phyloP scores from a whole-genome alignment of 345 rosid genomes.

The Kernera saxatilis region DNA sequence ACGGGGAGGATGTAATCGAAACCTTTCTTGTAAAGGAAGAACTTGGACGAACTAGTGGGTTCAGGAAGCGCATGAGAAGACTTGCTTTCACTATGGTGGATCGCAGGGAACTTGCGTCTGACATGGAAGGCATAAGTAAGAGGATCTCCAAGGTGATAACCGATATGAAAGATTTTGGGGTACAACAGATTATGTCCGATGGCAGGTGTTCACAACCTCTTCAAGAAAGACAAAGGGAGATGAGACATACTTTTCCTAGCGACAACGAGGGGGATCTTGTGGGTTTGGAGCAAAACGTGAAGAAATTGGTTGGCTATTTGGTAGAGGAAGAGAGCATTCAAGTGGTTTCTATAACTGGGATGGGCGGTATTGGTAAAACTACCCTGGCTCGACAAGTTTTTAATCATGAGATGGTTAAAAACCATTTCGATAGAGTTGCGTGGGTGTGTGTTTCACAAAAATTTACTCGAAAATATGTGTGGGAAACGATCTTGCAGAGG shows the following conservation, averaged over 20 bases:
- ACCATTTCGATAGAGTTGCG: slow-evolving; percentile 15
- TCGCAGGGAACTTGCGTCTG: neutral
- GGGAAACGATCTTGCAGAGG: slow-evolving; percentile 22
- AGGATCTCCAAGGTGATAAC: slow-evolving; percentile 18
- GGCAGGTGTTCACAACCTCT: neutral
- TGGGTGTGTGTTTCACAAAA: slow-evolving; percentile 41
- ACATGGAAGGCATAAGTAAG: neutral
- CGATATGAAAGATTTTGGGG: slow-evolving; percentile 8
- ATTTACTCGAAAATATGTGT: slow-evolving; percentile 22
- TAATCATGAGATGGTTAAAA: slow-evolving; percentile 11
- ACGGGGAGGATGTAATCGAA: slow-evolving; percentile 23
- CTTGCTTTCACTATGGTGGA: neutral
- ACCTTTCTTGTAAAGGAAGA: neutral
- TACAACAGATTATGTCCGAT: neutral
- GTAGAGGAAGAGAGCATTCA: neutral
- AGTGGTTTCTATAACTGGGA: slow-evolving; percentile 38
- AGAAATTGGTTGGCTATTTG: slow-evolving; percentile 16
- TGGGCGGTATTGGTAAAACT: slow-evolving; percentile 54
- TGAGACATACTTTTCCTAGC: slow-evolving; percentile 19
- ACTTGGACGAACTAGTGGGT: neutral
- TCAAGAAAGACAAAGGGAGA: slow-evolving; percentile 3
- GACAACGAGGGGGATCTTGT: slow-evolving; percentile 23
- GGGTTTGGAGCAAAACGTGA: slow-evolving; percentile 28
- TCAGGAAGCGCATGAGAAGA: neutral
- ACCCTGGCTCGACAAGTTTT: slow-evolving; percentile 33